A percentile compares a stretch with the other conserved stretches of the same genome.
Evolutionary conservation across 108 stramenopile genomes (phyloP).

Genomic region (Skeletonema potamos): DNA sequence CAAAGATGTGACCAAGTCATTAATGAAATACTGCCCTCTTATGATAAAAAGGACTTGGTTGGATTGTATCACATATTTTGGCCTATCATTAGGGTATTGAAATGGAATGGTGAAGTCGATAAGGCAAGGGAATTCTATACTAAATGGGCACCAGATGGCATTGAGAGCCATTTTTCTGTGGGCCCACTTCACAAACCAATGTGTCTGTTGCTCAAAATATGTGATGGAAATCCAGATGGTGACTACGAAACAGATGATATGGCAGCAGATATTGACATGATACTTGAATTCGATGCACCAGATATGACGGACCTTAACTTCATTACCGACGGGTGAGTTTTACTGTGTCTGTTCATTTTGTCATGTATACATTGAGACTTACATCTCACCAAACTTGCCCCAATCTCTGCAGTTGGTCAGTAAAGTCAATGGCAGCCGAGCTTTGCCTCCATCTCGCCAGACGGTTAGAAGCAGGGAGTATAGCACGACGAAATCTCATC

Average conservation of each 20-base stretch:
- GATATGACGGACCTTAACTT: constrained; percentile 24
- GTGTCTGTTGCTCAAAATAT: constrained; percentile 29
- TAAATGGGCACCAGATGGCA: constrained; percentile 10
- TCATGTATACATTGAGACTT: neutral
- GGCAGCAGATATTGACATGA: constrained; percentile 24
- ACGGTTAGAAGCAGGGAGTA: constrained; percentile 21
- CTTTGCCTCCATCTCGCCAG: constrained; percentile 42
- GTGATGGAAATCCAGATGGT: constrained; percentile 27
- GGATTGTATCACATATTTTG: constrained; percentile 20
- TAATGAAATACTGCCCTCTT: constrained; percentile 18
- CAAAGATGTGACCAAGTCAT: constrained; percentile 30
- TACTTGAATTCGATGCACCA: constrained; percentile 14
- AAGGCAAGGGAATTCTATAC: constrained; percentile 27
- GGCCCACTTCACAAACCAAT: constrained; percentile 30
- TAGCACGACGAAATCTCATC: constrained; percentile 17
- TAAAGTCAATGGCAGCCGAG: constrained; percentile 35
- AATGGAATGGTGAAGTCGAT: constrained; percentile 37
- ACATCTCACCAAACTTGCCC: neutral
- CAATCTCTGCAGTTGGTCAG: constrained; percentile 15
- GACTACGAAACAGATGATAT: constrained; percentile 21
- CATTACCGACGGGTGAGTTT: constrained; percentile 9
- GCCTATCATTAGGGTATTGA: constrained; percentile 32
- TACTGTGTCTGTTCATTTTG: neutral
- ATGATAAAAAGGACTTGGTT: constrained; percentile 24
- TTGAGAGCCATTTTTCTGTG: constrained; percentile 17